Evolutionary conservation across 768 basidiomycete genomes (phyloP).

Genomic region (Leccinum incarnatum): DNA sequence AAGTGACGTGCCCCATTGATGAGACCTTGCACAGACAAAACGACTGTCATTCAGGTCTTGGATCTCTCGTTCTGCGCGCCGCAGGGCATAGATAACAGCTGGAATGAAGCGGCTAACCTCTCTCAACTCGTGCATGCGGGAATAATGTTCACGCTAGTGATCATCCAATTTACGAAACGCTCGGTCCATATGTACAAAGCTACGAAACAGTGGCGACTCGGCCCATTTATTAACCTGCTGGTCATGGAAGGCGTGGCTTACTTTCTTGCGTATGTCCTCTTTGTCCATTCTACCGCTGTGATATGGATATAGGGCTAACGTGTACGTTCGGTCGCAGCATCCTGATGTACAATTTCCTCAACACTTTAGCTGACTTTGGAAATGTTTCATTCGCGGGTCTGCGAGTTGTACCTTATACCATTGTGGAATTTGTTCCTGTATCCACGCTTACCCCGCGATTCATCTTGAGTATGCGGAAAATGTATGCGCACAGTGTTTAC

Average conservation of each 20-base stretch:
- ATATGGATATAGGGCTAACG: neutral
- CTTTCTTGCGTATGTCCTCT: neutral
- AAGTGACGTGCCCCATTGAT: neutral
- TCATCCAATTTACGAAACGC: neutral
- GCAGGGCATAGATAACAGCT: neutral
- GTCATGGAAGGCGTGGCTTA: neutral
- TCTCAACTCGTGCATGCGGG: neutral
- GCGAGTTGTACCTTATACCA: accelerated
- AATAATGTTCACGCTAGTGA: neutral
- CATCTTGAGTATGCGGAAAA: neutral
- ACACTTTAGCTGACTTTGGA: neutral
- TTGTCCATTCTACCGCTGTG: neutral
- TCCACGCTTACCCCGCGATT: neutral
- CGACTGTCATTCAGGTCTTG: neutral
- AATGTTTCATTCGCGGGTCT: accelerated
- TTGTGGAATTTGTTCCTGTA: neutral
- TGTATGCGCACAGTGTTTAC: neutral
- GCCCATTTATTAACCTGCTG: neutral
- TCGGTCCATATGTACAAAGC: neutral
- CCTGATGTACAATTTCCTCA: neutral
- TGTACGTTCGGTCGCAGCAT: neutral
- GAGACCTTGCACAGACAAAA: neutral
- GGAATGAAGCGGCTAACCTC: neutral
- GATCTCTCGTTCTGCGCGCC: neutral
- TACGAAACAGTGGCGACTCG: neutral